phyloP scores from a whole-genome alignment of 768 basidiomycete genomes.

The Cantharellus anzutake region DNA sequence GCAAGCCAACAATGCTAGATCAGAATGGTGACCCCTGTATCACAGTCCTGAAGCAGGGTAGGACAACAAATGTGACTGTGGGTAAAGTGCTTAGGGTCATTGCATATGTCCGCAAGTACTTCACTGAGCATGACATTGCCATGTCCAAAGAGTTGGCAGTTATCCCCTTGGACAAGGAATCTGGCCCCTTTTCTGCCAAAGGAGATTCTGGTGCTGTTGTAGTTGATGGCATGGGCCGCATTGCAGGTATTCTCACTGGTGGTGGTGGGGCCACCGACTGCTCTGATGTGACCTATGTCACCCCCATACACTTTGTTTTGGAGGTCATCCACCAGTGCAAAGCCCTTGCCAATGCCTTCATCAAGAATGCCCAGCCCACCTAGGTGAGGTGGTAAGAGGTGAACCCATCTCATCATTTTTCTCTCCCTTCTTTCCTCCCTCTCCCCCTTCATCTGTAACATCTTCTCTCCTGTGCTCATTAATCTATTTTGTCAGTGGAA shows the following conservation, averaged over 20 bases:
- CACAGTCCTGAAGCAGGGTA: constrained; percentile 8
- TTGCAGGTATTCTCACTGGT: constrained; percentile 6
- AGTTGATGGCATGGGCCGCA: constrained; percentile 4
- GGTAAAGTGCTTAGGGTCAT: constrained; percentile 4
- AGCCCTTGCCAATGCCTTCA: constrained; percentile 1
- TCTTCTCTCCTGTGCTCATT: not conserved
- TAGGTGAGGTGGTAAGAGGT: not conserved
- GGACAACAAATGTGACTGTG: constrained; percentile 6
- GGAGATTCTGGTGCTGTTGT: constrained; percentile 7
- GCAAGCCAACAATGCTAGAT: constrained; percentile 5
- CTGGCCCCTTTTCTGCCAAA: constrained; percentile 7
- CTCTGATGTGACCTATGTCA: constrained; percentile 9
- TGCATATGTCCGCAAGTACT: constrained; percentile 5
- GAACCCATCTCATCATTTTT: not conserved
- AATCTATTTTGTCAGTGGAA: not conserved
- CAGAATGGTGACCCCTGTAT: constrained; percentile 6
- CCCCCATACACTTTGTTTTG: constrained; percentile 6
- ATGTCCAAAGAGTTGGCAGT: constrained; percentile 6
- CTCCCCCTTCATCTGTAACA: too few relatives aligned
- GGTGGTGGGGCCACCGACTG: constrained; percentile 2
- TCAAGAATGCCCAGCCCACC: not conserved
- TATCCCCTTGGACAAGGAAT: constrained; percentile 3
- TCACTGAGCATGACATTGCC: constrained; percentile 3
- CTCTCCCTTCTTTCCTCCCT: not conserved
- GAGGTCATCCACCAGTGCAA: constrained; percentile 4